Base-by-base conservation (phyloP, 139 green algal genomes). In the Microglena sp. region DNA sequence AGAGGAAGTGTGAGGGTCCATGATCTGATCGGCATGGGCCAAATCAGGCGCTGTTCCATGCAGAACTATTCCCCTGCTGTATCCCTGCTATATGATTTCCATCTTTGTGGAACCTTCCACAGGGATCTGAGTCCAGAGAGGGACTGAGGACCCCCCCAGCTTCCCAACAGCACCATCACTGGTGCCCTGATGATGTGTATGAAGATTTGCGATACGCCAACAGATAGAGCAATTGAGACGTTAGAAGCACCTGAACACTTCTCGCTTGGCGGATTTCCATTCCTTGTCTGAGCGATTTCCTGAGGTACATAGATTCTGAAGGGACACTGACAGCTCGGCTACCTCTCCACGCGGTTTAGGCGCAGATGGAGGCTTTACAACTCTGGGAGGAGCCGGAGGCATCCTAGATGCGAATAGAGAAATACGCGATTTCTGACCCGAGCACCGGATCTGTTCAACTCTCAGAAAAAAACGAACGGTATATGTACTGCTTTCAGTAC, bases 321-420 rank as follows among this genome's bases (percentile, higher is more conserved):
- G 43, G 22, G 69, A 62, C 0, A 75, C 64, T 24, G 45, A 63
- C 0, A 86, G 75, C 67, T 86, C 79, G 1, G 66, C 72, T 7
- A 82, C 58, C 70, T 86, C 79, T 26, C 79, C 79, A 11, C 75
- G 60, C 26, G 74, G 72, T 59, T 85, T 85, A 55, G 6, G 26
- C 26, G 18, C 15, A 18, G 21, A 18, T 32, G 50, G 6, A 31
- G 50, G 50, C 36, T 33, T 62, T 45, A 27, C 40, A 64, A n/a
- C 7, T 11, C 30, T 11, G 8, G 30, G 30, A 26, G 18, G 5
- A n/a, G 21, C 15, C 21, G 56, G 11, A 45, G 18, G 21, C 24
- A 30, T 43, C 29, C 28, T 43, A 21, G 28, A 21, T 64, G 26
- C 7, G 24, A 45, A 27, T 45, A 21, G 57, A 24, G 7, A 8